phyloP scores from a whole-genome alignment of 495 filamentous ascomycete species.

The Xylaria acuta region DNA sequence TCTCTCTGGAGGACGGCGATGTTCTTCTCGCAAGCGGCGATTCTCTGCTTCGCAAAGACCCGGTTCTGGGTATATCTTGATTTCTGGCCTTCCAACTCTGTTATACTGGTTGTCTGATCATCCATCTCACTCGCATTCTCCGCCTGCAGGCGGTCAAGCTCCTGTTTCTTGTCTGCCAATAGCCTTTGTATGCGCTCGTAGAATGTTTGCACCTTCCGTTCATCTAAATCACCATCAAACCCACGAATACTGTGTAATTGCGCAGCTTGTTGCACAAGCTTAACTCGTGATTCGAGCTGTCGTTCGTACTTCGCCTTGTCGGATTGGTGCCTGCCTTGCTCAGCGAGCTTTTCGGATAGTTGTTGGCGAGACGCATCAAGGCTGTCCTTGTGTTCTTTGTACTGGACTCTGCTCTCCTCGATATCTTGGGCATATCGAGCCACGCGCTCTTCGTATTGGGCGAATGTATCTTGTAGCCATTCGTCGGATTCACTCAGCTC shows the following conservation, averaged over 20 bases:
- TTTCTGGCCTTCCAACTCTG: conserved; percentile 71
- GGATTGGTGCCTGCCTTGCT: conserved; percentile 83
- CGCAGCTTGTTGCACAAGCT: conserved; percentile 78
- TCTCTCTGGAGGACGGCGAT: conserved; percentile 66
- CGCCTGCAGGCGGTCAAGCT: conserved; percentile 73
- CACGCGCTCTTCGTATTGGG: conserved; percentile 80
- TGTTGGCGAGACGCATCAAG: conserved; percentile 63
- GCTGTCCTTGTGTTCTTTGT: conserved; percentile 66
- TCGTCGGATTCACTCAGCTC: conserved; percentile 81
- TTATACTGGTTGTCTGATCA: conserved; percentile 68
- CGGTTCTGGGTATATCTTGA: conserved; percentile 73
- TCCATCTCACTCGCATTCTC: conserved; percentile 75
- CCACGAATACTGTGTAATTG: conserved; percentile 82
- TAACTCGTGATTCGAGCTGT: conserved; percentile 70
- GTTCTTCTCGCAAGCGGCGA: conserved; percentile 71
- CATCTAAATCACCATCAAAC: conserved; percentile 78
- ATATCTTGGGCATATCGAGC: conserved; percentile 66
- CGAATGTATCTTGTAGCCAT: conserved; percentile 75
- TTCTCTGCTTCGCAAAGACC: conserved; percentile 69
- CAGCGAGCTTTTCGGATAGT: conserved; percentile 75
- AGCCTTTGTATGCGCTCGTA: conserved; percentile 77
- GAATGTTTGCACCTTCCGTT: conserved; percentile 74
- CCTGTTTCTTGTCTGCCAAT: conserved; percentile 75
- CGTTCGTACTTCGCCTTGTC: conserved; percentile 86
- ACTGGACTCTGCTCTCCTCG: conserved; percentile 64